Evolutionary conservation across 177 flowering plant genomes (phyloP).

Genomic region (Telopea speciosissima): DNA sequence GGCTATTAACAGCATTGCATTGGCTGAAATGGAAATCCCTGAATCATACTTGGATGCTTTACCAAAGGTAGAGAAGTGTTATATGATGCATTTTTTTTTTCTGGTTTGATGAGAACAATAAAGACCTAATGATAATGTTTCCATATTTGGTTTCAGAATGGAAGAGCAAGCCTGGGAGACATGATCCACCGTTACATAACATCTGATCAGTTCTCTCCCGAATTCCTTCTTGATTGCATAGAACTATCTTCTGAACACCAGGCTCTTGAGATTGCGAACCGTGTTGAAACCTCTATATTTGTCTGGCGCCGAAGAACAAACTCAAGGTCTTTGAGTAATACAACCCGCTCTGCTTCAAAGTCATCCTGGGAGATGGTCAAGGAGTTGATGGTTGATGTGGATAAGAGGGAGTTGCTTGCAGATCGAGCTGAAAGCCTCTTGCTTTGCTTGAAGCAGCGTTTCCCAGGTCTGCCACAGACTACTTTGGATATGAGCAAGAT

Average conservation of each 20-base stretch:
- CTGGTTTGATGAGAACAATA: not conserved
- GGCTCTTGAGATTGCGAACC: conserved; percentile 58
- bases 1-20: conserved; percentile 53
- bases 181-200: conserved; percentile 49
- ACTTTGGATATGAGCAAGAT: conserved; percentile 68
- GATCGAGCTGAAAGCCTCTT: conserved; percentile 47
- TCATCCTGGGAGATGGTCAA: conserved; percentile 67
- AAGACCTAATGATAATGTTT: not conserved
- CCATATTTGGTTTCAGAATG: conserved; percentile 40
- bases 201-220: conserved; percentile 63
- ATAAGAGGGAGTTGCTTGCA: conserved; percentile 47
- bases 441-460: conserved; percentile 47
- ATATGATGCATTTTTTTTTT: not conserved
- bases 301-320: conserved; percentile 43
- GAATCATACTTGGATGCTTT: conserved; percentile 49
- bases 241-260: conserved; percentile 73
- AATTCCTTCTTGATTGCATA: conserved; percentile 54
- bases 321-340: conserved; percentile 22
- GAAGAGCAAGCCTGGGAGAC: conserved; percentile 60
- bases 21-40: conserved; percentile 65
- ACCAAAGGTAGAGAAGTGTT: conserved; percentile 43
- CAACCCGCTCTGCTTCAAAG: conserved; percentile 35
- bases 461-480: conserved; percentile 70
- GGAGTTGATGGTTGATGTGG: conserved; percentile 31
- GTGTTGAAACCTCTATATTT: conserved; percentile 57